Percentiles rank a stretch among this genome's conserved stretches.
Conservation (phyloP, 148 eudicot genomes). For the Polygonum maritimum region DNA sequence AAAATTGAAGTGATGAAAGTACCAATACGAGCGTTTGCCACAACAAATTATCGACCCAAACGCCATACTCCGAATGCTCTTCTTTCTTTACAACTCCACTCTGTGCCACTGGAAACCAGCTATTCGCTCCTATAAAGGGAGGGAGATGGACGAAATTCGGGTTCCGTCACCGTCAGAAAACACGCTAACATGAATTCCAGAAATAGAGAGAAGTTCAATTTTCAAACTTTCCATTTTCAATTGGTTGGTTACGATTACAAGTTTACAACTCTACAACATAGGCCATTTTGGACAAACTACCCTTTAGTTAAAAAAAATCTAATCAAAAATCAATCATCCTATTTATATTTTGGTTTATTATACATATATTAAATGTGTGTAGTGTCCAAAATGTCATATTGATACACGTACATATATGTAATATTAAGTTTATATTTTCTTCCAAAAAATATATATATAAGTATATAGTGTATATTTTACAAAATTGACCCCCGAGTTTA, state of each 20-base stretch:
- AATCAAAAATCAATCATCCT: too few relatives aligned
- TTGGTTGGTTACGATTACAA: not conserved
- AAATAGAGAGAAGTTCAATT: not conserved
- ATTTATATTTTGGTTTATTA: too few relatives aligned
- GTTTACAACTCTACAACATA: too few relatives aligned
- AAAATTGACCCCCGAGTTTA: too few relatives aligned
- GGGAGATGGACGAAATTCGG: not conserved
- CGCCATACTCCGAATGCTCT: conserved; percentile 21
- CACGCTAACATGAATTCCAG: not conserved
- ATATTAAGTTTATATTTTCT: too few relatives aligned
- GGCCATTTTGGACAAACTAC: too few relatives aligned
- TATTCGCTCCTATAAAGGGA: not conserved
- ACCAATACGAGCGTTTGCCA: conserved; percentile 42
- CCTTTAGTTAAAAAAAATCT: too few relatives aligned
- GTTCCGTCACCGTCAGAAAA: not conserved
- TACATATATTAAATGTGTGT: too few relatives aligned
- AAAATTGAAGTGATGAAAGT: conserved; percentile 8
- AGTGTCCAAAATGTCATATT: too few relatives aligned
- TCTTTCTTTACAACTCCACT: not conserved
- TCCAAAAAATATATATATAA: too few relatives aligned
- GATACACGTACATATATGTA: too few relatives aligned
- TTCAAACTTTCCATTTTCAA: conserved; percentile 6
- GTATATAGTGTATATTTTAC: too few relatives aligned
- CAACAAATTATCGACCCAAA: conserved; percentile 36
- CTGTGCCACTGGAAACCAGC: not conserved